Base-by-base conservation (phyloP, 2,329 filamentous ascomycete species). In the Exophiala calicioides region DNA sequence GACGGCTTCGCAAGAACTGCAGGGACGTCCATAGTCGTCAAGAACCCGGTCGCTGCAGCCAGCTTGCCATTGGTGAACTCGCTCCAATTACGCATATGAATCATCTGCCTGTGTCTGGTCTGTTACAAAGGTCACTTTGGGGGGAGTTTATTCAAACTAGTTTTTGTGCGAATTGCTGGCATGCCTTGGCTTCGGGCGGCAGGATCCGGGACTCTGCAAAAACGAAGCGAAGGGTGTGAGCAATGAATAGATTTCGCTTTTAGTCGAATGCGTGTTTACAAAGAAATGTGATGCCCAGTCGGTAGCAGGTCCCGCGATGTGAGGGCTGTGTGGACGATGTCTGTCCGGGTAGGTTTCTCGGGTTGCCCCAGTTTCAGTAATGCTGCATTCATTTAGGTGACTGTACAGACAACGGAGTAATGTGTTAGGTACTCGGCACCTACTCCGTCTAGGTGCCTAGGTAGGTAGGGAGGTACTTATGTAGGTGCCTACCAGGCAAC, bases 171-270 rank as follows among this genome's bases (percentile, higher is more conserved):
- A 26, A 41, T 52, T 55, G 52, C 52, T 52, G 52, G 52, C 52
- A 55, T 55, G 32, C 52, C 52, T 52, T 55, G 52, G 52, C 47
- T 55, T 52, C 52, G 48, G 50, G 52, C 37, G 52, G 52, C 52
- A 55, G 52, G 44, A 51, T 46, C 51, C 47, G 47, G 44, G 31
- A 55, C 38, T 49, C 39, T 50, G 43, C 44, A 55, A 33, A 40
- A 46, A 46, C 48, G 48, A 52, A 52, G 52, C 36, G 38, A 40
- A 45, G 52, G 52, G 43, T 52, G 41, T 45, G 46, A 39, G 52
- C 52, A 55, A 43, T 55, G 48, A 55, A 55, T 55, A 55, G 52
- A 53, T 48, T 50, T 49, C 27, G 36, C 32, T 44, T 52, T 42
- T 31, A 21, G 16, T 16, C 15, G 29, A 13, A 15, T 20, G 16